These are phyloP conservation scores for Posidonia oceanica DNA, from an alignment of 116 monocot species.

Conservation along the genomic window DNA sequence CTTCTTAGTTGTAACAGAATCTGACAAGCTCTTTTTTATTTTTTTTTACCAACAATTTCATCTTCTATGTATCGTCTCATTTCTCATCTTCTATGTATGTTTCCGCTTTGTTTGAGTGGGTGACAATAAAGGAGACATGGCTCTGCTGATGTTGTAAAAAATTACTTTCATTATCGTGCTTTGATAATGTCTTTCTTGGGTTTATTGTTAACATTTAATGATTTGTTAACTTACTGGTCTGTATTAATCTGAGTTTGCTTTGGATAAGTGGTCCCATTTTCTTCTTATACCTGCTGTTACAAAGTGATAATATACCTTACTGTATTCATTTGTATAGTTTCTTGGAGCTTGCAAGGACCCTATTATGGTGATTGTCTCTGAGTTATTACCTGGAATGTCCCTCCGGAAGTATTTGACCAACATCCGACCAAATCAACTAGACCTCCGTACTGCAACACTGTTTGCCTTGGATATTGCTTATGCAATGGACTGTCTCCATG, in stretches of 20 bases:
- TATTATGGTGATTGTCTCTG: slow-evolving; percentile 88
- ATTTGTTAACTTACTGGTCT: background rate
- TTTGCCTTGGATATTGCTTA: slow-evolving; percentile 87
- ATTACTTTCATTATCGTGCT: too few relatives aligned
- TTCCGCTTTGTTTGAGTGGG: too few relatives aligned
- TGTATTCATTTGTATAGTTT: slow-evolving; percentile 37
- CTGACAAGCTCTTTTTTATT: too few relatives aligned
- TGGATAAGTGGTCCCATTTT: background rate
- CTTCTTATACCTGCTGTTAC: background rate
- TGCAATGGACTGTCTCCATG: slow-evolving; percentile 95
- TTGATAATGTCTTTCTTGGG: too few relatives aligned
- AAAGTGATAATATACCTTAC: background rate
- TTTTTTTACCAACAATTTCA: too few relatives aligned
- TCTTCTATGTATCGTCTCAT: too few relatives aligned
- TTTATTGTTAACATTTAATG: too few relatives aligned
- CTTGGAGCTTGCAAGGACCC: slow-evolving; percentile 98
- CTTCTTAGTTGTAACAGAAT: too few relatives aligned
- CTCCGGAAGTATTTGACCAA: slow-evolving; percentile 65
- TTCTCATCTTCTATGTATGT: too few relatives aligned
- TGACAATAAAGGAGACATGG: too few relatives aligned
- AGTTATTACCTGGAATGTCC: slow-evolving; percentile 82
- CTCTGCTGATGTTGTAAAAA: too few relatives aligned
- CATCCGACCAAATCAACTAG: slow-evolving; percentile 56
- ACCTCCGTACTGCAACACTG: slow-evolving; percentile 37
- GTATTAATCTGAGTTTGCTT: background rate